Base-by-base conservation (phyloP, 345 rosid genomes). In the Durio zibethinus region DNA sequence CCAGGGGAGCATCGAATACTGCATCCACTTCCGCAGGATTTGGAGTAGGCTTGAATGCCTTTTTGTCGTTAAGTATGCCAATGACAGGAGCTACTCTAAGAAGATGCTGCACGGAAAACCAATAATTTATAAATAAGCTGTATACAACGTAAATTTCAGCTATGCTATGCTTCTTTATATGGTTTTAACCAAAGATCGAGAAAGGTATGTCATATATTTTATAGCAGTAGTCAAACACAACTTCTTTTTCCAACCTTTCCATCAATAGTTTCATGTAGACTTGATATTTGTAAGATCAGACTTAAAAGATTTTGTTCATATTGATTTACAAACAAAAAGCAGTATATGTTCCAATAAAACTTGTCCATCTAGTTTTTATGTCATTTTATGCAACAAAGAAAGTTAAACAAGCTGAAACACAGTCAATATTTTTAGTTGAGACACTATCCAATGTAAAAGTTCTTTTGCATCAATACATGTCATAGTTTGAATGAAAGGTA, bases 11-110 rank as follows among this genome's bases (percentile, higher is more conserved):
- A 87, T 94, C 97, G 62, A 94, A 93, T 47, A 93, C 89, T 77
- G 85, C 91, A 73, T 93, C 99, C 21, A 93, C 98, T 89, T 95
- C 99, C 25, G 82, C 90, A 50, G 93, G 91, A 84, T 90, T 93
- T 79, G 93, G 97, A 38, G 56, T 57, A 3, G 98, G 92, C 73
- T 76, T 83, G 84, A 92, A 96, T 62, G 88, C 81, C 35, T 79
- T 84, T 78, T 62, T 83, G 79, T 90, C 86, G 2, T 52, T 74
- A 48, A 96, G 89, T 70, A 96, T 87, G 77, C 98, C 97, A 73
- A 96, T 83, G 59, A 96, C 93, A 43, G 98, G 99, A 77, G 91
- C 82, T 50, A 93, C 97, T 86, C 94, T 85, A 71, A 96, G 89
- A 74, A 92, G 94, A 82, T 96, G 97, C 98, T 95, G 92, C 88